Conservation (phyloP, 2,329 filamentous ascomycete species). For the Monosporascus sp. region DNA sequence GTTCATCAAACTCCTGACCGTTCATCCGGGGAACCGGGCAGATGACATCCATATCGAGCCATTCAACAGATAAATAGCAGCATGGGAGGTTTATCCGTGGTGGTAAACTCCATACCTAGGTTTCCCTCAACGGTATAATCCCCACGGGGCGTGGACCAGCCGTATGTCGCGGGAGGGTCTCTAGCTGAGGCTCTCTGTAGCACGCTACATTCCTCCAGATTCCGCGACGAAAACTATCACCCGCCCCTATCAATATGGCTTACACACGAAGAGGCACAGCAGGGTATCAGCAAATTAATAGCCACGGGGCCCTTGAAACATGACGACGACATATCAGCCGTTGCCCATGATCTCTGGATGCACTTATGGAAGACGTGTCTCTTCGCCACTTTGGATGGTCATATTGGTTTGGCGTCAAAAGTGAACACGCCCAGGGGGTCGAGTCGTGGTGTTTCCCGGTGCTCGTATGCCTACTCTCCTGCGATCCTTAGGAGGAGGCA, state of each 20-base stretch:
- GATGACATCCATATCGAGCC: neutral
- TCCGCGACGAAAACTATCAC: neutral
- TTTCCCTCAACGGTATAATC: neutral
- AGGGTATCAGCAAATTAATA: neutral
- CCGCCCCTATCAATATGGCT: neutral
- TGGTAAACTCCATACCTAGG: neutral
- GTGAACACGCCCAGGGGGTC: neutral
- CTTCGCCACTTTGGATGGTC: neutral
- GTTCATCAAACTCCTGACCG: neutral
- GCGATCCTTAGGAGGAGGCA: neutral
- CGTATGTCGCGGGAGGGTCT: neutral
- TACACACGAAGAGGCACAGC: neutral
- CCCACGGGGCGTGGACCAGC: neutral
- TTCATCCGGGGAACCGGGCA: neutral
- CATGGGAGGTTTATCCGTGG: too few relatives aligned
- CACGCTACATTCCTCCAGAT: neutral
- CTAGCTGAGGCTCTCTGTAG: neutral
- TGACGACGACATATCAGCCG: neutral
- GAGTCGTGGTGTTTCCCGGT: neutral
- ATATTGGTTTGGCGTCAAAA: neutral
- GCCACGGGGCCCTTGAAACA: too few relatives aligned
- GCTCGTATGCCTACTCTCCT: neutral
- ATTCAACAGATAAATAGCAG: neutral
- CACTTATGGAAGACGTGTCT: neutral
- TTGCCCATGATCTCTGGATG: neutral